Evolutionary conservation across 2,329 filamentous ascomycete species (phyloP).

Genomic region (Penicillium sp.): DNA sequence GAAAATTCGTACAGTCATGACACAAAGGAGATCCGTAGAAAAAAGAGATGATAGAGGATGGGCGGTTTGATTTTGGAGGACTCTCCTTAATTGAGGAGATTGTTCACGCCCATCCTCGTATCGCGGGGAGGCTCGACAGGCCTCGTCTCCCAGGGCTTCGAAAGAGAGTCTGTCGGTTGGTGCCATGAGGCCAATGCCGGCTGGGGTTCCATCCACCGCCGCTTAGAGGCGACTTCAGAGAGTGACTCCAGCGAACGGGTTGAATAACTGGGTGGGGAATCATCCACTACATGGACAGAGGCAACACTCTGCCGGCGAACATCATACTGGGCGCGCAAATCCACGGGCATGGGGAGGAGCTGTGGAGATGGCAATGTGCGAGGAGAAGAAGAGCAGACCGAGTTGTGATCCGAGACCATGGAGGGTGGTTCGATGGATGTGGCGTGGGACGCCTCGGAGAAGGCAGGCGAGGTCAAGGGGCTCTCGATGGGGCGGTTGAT

Average conservation of each 20-base stretch:
- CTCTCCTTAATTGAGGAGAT: constrained; percentile 44
- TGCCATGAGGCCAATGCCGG: constrained; percentile 35
- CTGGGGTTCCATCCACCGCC: constrained; percentile 40
- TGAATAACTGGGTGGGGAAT: constrained; percentile 31
- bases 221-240: constrained; percentile 35
- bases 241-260: constrained; percentile 32
- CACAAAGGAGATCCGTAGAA: constrained; percentile 17
- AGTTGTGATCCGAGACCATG: constrained; percentile 72
- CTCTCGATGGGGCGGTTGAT: constrained; percentile 56
- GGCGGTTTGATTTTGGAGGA: background rate
- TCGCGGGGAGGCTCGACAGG: constrained; percentile 39
- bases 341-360: constrained; percentile 48
- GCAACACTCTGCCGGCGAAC: constrained; percentile 41
- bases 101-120: constrained; percentile 49
- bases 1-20: constrained; percentile 35
- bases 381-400: constrained; percentile 67
- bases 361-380: constrained; percentile 51
- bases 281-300: constrained; percentile 34
- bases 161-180: constrained; percentile 35
- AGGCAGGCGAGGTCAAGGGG: constrained; percentile 68
- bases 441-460: constrained; percentile 65
- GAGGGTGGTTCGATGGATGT: constrained; percentile 69
- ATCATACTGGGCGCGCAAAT: constrained; percentile 51
- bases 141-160: constrained; percentile 34
- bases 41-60: background rate